A percentile compares a stretch with the other conserved stretches of the same genome.
Conservation (phyloP, 1,139 yeast genomes). For the Spathaspora sp. region DNA sequence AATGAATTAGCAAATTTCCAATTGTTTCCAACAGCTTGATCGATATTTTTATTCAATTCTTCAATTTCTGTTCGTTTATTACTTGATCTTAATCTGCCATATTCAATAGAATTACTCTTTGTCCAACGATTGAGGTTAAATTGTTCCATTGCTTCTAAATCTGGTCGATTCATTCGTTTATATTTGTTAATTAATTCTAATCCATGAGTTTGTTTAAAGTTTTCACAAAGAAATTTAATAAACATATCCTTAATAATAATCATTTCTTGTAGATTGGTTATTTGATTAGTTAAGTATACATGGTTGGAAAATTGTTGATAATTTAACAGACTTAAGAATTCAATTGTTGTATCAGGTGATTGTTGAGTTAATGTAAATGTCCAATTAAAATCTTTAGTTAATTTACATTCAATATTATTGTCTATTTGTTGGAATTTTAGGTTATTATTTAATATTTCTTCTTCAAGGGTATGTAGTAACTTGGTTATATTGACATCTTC, state of each 20-base stretch:
- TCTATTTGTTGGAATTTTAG: constrained; percentile 1
- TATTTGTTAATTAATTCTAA: constrained; percentile 32
- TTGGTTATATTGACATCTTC: constrained; percentile 12
- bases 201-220: constrained; percentile 39
- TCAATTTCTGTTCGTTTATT: constrained; percentile 6
- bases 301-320: constrained; percentile 26
- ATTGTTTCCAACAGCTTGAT: constrained; percentile 4
- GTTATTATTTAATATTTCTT: background rate
- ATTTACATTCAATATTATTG: constrained; percentile 3
- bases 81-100: constrained; percentile 8
- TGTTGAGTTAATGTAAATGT: constrained; percentile 17
- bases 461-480: background rate
- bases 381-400: constrained; percentile 21
- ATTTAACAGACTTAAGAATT: constrained; percentile 22
- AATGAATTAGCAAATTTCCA: constrained; percentile 14
- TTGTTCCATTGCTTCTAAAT: constrained; percentile 15
- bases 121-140: constrained; percentile 19
- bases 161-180: constrained; percentile 17
- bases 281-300: constrained; percentile 19
- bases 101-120: constrained; percentile 8
- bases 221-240: constrained; percentile 33
- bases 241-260: constrained; percentile 35
- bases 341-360: constrained; percentile 9
- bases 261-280: constrained; percentile 22
- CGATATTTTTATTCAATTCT: constrained; percentile 7